phyloP scores from a whole-genome alignment of 495 filamentous ascomycete species.

The Parachaetomium inaequale region DNA sequence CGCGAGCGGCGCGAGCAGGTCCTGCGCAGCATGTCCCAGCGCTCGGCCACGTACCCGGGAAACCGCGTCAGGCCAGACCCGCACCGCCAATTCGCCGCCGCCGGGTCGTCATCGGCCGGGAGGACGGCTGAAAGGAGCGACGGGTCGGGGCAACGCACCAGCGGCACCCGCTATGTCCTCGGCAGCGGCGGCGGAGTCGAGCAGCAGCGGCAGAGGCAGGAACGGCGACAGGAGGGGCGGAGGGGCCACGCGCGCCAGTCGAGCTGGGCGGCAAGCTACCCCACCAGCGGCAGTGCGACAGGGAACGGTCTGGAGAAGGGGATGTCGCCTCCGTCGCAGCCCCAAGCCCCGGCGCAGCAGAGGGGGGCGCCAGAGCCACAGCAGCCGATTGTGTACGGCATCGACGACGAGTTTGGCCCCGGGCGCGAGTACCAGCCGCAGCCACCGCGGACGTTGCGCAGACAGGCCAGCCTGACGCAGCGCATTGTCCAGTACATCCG shows the following conservation, averaged over 20 bases:
- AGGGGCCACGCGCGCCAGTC: slow-evolving; percentile 12
- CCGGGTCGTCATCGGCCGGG: neutral
- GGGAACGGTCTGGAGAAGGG: slow-evolving; percentile 4
- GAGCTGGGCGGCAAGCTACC: slow-evolving; percentile 21
- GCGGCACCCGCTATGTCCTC: slow-evolving; percentile 1
- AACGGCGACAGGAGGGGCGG: neutral
- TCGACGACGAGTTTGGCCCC: neutral
- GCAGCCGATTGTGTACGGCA: slow-evolving; percentile 3
- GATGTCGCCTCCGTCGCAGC: neutral
- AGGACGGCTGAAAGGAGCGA: neutral
- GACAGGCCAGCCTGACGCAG: slow-evolving; percentile 30
- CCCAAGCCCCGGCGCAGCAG: neutral
- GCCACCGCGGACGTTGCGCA: slow-evolving; percentile 19
- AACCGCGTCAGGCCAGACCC: slow-evolving; percentile 22
- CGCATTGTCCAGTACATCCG: slow-evolving; percentile 30
- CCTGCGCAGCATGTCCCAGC: slow-evolving; percentile 19
- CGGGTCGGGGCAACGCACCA: neutral
- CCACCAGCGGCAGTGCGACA: neutral
- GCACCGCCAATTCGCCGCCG: slow-evolving; percentile 21
- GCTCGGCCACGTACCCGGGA: neutral
- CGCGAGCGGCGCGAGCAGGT: slow-evolving; percentile 19
- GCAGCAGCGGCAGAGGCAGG: neutral
- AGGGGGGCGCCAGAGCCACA: neutral
- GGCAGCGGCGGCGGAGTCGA: slow-evolving; percentile 5
- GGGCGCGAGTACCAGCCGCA: slow-evolving; percentile 4